Percentiles rank a stretch among this genome's conserved stretches.
Conservation (phyloP, 2,329 filamentous ascomycete genomes). For the Xylariaceae sp. region DNA sequence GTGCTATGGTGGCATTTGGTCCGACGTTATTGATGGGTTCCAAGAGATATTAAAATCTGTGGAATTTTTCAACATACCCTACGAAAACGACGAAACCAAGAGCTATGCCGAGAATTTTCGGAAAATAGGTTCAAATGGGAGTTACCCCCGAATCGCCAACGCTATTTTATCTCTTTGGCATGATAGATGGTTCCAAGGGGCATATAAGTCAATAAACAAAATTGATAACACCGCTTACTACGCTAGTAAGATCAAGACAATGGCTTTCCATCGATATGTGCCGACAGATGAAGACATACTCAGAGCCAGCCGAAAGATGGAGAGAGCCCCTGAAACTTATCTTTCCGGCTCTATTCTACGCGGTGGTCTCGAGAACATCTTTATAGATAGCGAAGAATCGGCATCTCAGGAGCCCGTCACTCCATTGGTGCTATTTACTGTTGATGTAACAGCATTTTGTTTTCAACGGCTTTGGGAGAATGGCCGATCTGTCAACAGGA, state of each 20-base stretch:
- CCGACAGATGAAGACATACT: constrained; percentile 1
- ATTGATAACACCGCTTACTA: background rate
- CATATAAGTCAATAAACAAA: background rate
- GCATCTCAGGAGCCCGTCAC: background rate
- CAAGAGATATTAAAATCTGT: background rate
- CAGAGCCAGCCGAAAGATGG: background rate
- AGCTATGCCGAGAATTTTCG: background rate
- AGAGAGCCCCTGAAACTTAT: background rate
- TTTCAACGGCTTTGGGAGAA: background rate
- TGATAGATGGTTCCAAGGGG: background rate
- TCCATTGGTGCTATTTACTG: background rate
- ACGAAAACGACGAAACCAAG: background rate
- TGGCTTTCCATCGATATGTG: background rate
- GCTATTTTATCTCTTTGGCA: background rate
- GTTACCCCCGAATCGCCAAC: background rate
- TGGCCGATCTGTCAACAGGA: background rate
- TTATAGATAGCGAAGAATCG: background rate
- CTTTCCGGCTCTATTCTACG: background rate
- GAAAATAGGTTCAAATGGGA: background rate
- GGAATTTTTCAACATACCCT: background rate
- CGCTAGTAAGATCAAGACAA: background rate
- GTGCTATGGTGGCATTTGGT: background rate
- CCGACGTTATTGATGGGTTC: background rate
- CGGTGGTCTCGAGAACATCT: background rate
- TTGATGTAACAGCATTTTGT: constrained; percentile 3